Conservation (phyloP, 371 early-diverging fungal species). For the Parasitella parasitica region DNA sequence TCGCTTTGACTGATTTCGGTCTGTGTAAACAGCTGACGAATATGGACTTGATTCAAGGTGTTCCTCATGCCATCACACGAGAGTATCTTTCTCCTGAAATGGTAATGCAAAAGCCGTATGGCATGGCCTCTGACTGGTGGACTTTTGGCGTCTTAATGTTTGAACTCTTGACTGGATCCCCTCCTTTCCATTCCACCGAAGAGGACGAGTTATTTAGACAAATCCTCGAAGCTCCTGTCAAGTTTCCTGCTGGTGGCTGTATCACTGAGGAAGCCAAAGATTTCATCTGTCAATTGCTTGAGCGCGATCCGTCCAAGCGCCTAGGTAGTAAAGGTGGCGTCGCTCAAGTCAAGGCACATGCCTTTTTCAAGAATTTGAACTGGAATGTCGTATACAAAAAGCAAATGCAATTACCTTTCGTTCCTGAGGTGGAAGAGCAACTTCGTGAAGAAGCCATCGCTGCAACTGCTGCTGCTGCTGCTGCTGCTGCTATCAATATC, state of each 20-base stretch:
- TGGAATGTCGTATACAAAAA: slow-evolving; percentile 66
- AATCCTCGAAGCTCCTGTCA: slow-evolving; percentile 70
- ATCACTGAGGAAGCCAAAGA: slow-evolving; percentile 79
- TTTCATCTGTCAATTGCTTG: slow-evolving; percentile 93
- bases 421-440: slow-evolving; percentile 14
- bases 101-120: slow-evolving; percentile 93
- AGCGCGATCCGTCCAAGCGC: slow-evolving; percentile 63
- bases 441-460: slow-evolving; percentile 9
- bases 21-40: slow-evolving; percentile 88
- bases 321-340: slow-evolving; percentile 84
- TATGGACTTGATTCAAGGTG: slow-evolving; percentile 81
- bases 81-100: slow-evolving; percentile 98
- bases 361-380: slow-evolving; percentile 84
- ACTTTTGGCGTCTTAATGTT: slow-evolving; percentile 96
- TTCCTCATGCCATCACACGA: slow-evolving; percentile 95
- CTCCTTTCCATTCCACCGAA: slow-evolving; percentile 69
- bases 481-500: slow-evolving; percentile 3
- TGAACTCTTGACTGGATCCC: slow-evolving; percentile 91
- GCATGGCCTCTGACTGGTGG: slow-evolving; percentile 98
- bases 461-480: no score
- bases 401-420: slow-evolving; percentile 13
- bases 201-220: slow-evolving; percentile 85
- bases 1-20: slow-evolving; percentile 98
- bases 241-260: slow-evolving; percentile 65
- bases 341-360: slow-evolving; percentile 89